Percentiles rank a stretch among this genome's conserved stretches.
These are phyloP conservation scores for Ascobolus immersus DNA, from an alignment of 495 filamentous ascomycete genomes.

Conservation along the genomic window DNA sequence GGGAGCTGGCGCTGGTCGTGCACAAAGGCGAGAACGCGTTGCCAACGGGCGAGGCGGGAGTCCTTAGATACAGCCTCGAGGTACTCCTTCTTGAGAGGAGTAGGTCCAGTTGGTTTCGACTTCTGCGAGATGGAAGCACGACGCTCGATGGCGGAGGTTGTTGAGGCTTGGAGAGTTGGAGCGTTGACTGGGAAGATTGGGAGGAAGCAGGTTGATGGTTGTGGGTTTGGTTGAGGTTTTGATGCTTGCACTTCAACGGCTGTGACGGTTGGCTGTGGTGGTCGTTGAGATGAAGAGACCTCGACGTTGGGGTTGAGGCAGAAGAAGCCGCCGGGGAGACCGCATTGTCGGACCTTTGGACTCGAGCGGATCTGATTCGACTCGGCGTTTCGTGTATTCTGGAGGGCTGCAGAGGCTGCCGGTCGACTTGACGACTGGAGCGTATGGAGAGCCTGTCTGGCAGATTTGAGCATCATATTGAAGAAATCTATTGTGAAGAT, in stretches of 20 bases:
- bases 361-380: conserved; percentile 5
- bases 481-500: conserved; percentile 7
- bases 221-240: conserved; percentile 6
- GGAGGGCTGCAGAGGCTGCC: conserved; percentile 9
- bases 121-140: conserved; percentile 1
- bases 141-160: conserved; percentile 10
- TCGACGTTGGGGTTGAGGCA: conserved; percentile 10
- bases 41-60: conserved; percentile 14
- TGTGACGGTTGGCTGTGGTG: conserved; percentile 1
- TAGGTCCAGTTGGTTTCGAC: conserved; percentile 8
- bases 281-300: conserved; percentile 5
- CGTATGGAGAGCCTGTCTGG: conserved; percentile 11
- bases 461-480: conserved; percentile 11
- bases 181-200: conserved; percentile 10
- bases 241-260: conserved; percentile 12
- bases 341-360: conserved; percentile 7
- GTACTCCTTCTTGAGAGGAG: conserved; percentile 11
- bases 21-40: conserved; percentile 14
- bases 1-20: conserved; percentile 11
- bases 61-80: conserved; percentile 14
- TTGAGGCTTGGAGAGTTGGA: conserved; percentile 12
- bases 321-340: conserved; percentile 15
- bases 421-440: conserved; percentile 7
- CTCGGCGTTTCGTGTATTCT: conserved; percentile 7
- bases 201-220: conserved; percentile 11